These are phyloP conservation scores for Hanseniaspora uvarum DNA, from an alignment of 1,139 yeast species.

Conservation along the genomic window DNA sequence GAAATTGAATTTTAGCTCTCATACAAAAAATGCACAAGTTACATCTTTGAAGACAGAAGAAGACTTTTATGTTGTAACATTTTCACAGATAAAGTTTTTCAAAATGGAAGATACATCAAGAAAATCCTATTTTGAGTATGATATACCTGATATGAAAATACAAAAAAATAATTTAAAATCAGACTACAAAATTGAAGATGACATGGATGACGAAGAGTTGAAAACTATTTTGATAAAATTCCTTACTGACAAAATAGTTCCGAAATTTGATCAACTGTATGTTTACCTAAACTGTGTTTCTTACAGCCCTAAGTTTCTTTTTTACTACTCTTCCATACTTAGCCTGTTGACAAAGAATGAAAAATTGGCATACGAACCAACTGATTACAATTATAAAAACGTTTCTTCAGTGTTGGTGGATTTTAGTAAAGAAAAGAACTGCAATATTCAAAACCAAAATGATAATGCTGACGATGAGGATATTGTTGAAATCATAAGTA, in stretches of 20 bases:
- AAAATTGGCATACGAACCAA: neutral
- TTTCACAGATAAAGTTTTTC: constrained; percentile 9
- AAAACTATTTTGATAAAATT: neutral
- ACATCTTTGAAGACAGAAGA: neutral
- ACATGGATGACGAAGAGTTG: neutral
- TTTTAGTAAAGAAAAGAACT: neutral
- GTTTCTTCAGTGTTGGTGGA: neutral
- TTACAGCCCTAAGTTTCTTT: constrained; percentile 4
- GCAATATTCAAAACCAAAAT: neutral
- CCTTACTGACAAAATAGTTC: neutral
- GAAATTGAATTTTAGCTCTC: neutral
- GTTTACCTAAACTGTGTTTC: neutral
- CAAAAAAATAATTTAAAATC: neutral
- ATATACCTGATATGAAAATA: neutral
- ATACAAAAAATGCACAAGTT: constrained; percentile 3
- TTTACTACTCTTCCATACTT: neutral
- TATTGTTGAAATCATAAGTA: neutral
- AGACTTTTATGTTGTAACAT: neutral
- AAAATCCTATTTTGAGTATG: constrained; percentile 6
- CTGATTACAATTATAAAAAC: neutral
- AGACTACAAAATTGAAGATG: neutral
- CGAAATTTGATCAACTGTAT: constrained; percentile 6
- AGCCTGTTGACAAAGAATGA: neutral
- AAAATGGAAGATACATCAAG: constrained; percentile 10
- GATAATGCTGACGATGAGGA: neutral